Base-by-base conservation (phyloP, 2,329 filamentous ascomycete species). In the Aspergillus pseudotamarii region DNA sequence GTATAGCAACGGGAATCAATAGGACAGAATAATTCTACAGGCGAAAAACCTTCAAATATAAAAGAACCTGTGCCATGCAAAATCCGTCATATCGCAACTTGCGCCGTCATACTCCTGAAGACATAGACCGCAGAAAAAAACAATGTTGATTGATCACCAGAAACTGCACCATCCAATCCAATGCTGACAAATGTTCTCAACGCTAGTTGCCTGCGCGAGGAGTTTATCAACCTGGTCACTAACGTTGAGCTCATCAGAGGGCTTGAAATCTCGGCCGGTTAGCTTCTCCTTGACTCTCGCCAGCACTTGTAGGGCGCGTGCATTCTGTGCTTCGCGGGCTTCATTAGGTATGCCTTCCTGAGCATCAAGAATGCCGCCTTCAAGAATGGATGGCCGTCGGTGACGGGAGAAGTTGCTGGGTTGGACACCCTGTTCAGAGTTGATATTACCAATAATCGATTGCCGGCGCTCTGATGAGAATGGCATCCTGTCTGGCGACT, bases 91-190 rank as follows among this genome's bases (percentile, higher is more conserved):
- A 64, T 68, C 69, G 65, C 66, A 68, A 69, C 68, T 59, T 69
- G 66, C 69, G 66, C 74, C 72, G 57, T 60, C 70, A 55, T 64
- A 70, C 70, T 69, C 69, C 64, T 58, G 55, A 64, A 69, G 57
- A 63, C 55, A 59, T 54, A 63, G 58, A 55, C 48, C 36, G 58
- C 45, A 60, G 41, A 60, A 61, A 34, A 59, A 61, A 61, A 65
- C 36, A 34, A 32, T 53, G 26, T 14, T 55, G 36, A 60, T 48
- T 57, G 54, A 66, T 73, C 80, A 98, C 94, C 94, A 98, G 85
- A 97, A 98, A 80, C 92, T 96, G 81, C 94, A 98, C 94, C 94
- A 98, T 67, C 95, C 95, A 72, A 98, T 97, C 78, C 97, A 99
- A 82, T 98, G 95, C 83, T 98, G 95, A 77, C 95, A 99, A 65